phyloP scores from a whole-genome alignment of 495 filamentous ascomycete species.

The Podospora fimiseda region DNA sequence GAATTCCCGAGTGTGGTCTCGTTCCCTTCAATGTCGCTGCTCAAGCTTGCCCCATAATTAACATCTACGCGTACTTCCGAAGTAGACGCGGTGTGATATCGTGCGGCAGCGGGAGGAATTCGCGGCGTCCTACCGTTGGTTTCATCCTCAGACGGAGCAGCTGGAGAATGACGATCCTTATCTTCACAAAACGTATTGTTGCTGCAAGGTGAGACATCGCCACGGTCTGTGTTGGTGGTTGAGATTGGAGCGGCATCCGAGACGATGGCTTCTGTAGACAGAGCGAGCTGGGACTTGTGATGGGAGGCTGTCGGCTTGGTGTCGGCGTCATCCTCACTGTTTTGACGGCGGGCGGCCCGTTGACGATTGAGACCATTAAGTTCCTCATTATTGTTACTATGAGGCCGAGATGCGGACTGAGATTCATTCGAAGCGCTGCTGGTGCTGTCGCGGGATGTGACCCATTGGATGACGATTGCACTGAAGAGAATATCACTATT shows the following conservation, averaged over 20 bases:
- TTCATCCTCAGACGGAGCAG: not conserved
- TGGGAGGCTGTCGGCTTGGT: too few relatives aligned
- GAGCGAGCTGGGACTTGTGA: not conserved
- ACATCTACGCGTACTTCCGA: not conserved
- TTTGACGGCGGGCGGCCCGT: not conserved
- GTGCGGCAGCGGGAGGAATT: not conserved
- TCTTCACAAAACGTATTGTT: not conserved
- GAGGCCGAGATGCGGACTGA: not conserved
- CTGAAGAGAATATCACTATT: slow-evolving; percentile 52
- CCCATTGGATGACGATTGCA: slow-evolving; percentile 48
- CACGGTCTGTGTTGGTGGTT: not conserved
- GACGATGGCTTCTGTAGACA: not conserved
- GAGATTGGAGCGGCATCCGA: not conserved
- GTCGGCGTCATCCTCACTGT: not conserved
- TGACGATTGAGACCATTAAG: not conserved
- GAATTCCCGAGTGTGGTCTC: not conserved
- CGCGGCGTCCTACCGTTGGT: not conserved
- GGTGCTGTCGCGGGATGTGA: slow-evolving; percentile 43
- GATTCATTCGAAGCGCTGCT: not conserved
- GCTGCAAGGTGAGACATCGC: not conserved
- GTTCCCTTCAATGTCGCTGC: not conserved
- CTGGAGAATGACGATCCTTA: too few relatives aligned
- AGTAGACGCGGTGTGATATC: not conserved
- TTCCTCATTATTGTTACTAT: not conserved
- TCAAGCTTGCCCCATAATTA: not conserved